Percentiles rank a stretch among this genome's conserved stretches.
Conservation (phyloP, 108 stramenopile species). For the Hondaea fermentalgiana region DNA sequence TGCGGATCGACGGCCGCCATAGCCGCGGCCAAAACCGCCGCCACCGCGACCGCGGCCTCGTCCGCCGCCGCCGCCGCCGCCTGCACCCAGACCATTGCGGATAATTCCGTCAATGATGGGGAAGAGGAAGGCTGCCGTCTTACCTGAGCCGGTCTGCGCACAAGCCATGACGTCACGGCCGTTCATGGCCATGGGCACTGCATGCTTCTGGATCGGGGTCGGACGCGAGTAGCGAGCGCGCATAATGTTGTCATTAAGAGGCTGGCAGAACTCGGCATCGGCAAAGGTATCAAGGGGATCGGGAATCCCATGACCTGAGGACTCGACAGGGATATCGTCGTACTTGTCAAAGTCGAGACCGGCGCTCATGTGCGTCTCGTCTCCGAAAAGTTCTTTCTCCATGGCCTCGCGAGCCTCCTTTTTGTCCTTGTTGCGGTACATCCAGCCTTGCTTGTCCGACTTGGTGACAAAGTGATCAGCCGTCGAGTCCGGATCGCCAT, state of each 20-base stretch:
- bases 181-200: slow-evolving; percentile 76
- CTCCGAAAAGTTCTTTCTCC: slow-evolving; percentile 42
- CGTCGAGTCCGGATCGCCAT: background rate
- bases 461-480: background rate
- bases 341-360: slow-evolving; percentile 99
- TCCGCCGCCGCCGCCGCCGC: slow-evolving; percentile 57
- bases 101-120: slow-evolving; percentile 62
- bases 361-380: slow-evolving; percentile 64
- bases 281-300: slow-evolving; percentile 79
- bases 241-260: slow-evolving; percentile 74
- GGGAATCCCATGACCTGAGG: slow-evolving; percentile 68
- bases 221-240: slow-evolving; percentile 85
- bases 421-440: slow-evolving; percentile 41
- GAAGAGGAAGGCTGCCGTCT: slow-evolving; percentile 95
- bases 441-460: slow-evolving; percentile 36
- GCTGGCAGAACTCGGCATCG: slow-evolving; percentile 73
- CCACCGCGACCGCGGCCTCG: slow-evolving; percentile 27
- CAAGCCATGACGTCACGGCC: slow-evolving; percentile 94
- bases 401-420: slow-evolving; percentile 33
- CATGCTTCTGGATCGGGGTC: slow-evolving; percentile 96
- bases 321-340: slow-evolving; percentile 95
- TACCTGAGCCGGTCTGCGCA: slow-evolving; percentile 95
- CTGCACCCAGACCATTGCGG: slow-evolving; percentile 60
- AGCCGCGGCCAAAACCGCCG: background rate
- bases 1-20: background rate